Evolutionary conservation across 768 basidiomycete genomes (phyloP), one percentile per base, ranked within the genome.

Genomic region (Psilocybe cubensis): DNA sequence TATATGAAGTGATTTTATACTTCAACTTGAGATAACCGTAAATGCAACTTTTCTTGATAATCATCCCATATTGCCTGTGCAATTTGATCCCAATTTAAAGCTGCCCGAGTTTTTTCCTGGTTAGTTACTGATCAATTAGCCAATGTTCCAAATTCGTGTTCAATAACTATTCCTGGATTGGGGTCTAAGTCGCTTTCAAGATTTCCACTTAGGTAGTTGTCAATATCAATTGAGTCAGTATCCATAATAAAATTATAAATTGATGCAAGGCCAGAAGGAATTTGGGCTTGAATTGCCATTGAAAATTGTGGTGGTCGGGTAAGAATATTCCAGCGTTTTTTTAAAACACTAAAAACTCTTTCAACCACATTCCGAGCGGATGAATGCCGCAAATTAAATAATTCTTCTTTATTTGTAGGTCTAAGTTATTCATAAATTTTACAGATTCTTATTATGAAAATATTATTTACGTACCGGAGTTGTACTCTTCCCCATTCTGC

Each of bases 331-430:
- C 46, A 62, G 0, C 52, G 24, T 10, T 47, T 48, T 33, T 61
- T 61, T 4, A 61, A 3, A n/a, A 56, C 51, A 35, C 59, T 75
- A 70, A 77, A 78, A n/a, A 76, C 69, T 0, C 64, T 55, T 53
- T 77, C 72, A 59, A 78, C 63, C 25, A 76, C 65, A 66, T 77
- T 79, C 0, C 65, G 64, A 3, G 66, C 67, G 25, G 62, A 63
- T 17, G 74, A 63, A 61, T 79, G 76, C 1, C 65, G 65, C 1
- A 78, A 66, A 55, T 76, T 78, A 54, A 69, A 76, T 0, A 78
- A 53, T 52, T 78, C 74, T 56, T 76, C 57, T 10, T 54, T 18
- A 46, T 66, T 71, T 33, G 25, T n/a, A 20, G 75, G 75, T 64
- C 47, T 52, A 56, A 35, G 54, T 48, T 50, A 23, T 60, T 60